Evolutionary conservation across 2,329 filamentous ascomycete genomes (phyloP).

Genomic region (Diplodia corticola): DNA sequence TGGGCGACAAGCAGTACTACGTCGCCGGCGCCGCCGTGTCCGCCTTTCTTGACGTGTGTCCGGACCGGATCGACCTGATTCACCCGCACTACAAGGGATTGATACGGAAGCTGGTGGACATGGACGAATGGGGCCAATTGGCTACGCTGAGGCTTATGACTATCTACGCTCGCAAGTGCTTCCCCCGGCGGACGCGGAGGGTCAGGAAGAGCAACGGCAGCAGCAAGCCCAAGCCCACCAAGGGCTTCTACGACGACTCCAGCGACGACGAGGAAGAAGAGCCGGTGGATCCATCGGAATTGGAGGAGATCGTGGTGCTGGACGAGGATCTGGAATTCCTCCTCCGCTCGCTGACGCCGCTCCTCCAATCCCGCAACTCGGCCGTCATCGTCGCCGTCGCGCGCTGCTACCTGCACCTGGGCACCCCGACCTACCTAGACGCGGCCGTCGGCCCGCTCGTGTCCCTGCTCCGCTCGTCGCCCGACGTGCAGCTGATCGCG

Average conservation of each 20-base stretch:
- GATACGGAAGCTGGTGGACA: constrained; percentile 89
- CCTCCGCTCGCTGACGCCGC: constrained; percentile 74
- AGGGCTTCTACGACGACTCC: constrained; percentile 78
- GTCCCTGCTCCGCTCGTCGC: constrained; percentile 77
- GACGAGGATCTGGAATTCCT: constrained; percentile 83
- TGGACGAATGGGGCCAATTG: constrained; percentile 98
- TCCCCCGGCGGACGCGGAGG: constrained; percentile 67
- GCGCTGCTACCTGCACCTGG: constrained; percentile 81
- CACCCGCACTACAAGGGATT: constrained; percentile 86
- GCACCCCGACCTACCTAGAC: constrained; percentile 73
- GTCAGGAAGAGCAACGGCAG: constrained; percentile 52
- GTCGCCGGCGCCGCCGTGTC: constrained; percentile 92
- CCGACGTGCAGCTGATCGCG: constrained; percentile 86
- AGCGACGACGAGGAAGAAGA: constrained; percentile 49
- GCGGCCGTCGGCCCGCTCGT: constrained; percentile 79
- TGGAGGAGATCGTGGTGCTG: constrained; percentile 61
- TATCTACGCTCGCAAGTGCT: constrained; percentile 82
- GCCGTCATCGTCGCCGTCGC: constrained; percentile 88
- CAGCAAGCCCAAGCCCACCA: constrained; percentile 46
- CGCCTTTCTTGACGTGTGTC: constrained; percentile 86
- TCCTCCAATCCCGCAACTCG: constrained; percentile 89
- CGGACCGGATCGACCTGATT: constrained; percentile 81
- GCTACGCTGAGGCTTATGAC: constrained; percentile 80
- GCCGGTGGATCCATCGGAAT: constrained; percentile 46
- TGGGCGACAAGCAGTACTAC: constrained; percentile 92